Percentiles rank a stretch among this genome's conserved stretches.
Evolutionary conservation across 805 yeast genomes (phyloP).

Genomic region (Cyberlindnera suaveolens): DNA sequence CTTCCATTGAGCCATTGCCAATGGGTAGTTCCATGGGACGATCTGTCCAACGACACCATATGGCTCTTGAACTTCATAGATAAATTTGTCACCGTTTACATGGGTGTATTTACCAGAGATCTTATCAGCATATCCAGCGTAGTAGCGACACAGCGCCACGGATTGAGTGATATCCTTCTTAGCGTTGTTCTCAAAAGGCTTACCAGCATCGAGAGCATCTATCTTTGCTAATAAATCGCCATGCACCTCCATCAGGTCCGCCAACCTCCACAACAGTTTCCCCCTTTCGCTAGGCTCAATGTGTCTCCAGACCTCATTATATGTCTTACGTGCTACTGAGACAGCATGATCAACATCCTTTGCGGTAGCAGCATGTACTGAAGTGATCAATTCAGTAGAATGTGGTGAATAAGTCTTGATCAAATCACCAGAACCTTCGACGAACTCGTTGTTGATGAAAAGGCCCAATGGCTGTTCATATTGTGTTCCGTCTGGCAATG

Average conservation of each 20-base stretch:
- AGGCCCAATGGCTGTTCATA: constrained; percentile 82
- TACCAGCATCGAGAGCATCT: constrained; percentile 76
- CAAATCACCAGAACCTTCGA: constrained; percentile 56
- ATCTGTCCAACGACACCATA: constrained; percentile 78
- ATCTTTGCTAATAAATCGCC: constrained; percentile 59
- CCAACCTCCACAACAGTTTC: constrained; percentile 48
- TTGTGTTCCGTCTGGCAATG: constrained; percentile 59
- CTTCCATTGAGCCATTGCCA: constrained; percentile 76
- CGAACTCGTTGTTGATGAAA: constrained; percentile 83
- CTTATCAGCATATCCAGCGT: constrained; percentile 73
- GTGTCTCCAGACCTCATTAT: constrained; percentile 57
- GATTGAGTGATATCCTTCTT: constrained; percentile 63
- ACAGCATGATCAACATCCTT: constrained; percentile 21
- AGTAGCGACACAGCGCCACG: constrained; percentile 55
- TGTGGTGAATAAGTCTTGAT: constrained; percentile 49
- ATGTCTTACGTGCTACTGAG: constrained; percentile 52
- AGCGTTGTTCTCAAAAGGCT: constrained; percentile 59
- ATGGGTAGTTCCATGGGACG: constrained; percentile 83
- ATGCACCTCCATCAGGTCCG: constrained; percentile 61
- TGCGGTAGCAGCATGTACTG: constrained; percentile 20
- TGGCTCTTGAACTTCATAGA: constrained; percentile 65
- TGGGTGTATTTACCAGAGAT: constrained; percentile 55
- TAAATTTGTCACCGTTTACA: constrained; percentile 61
- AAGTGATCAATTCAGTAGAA: constrained; percentile 53
- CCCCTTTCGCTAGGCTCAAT: constrained; percentile 54